Evolutionary conservation across 2,329 filamentous ascomycete species (phyloP), one percentile per base, ranked within the genome.

Genomic region (Colletotrichum limetticola): DNA sequence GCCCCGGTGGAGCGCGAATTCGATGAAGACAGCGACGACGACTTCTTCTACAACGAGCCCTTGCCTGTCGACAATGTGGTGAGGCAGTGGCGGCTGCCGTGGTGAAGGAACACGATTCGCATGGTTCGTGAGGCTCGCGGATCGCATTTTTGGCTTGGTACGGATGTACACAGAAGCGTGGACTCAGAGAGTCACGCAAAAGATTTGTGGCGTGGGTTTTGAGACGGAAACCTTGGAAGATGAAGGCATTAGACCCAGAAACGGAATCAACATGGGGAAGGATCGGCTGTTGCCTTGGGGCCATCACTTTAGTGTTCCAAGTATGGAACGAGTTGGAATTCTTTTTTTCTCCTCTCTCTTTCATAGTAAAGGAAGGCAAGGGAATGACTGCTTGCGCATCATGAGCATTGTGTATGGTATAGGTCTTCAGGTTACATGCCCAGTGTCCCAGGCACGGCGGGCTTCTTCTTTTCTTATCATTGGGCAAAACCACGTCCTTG

Each of bases 361-460:
- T 42, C 37, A 42, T 42, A 4, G 19, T 49, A 49, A 49, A 49
- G 53, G 66, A 53, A 42, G 12, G 42, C 52, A 66, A 35, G 57
- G 66, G 57, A 30, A 65, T 24, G 58, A 73, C 61, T 71, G 66
- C 61, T 71, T 71, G 60, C 66, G 71, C 61, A 73, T 66, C 55
- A 65, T 57, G 60, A 68, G 67, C 71, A 65, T 73, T 53, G 63
- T 70, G 58, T 73, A 66, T 42, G 71, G 61, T 66, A 72, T 57
- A 70, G 66, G 67, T 55, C 61, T 73, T 52, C 30, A 58, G 60
- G 60, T 71, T 71, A 52, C 58, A 52, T 28, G 32, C 65, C 71
- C 32, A 28, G 55, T 65, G 60, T 72, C 66, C 70, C 66, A 72
- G 66, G 71, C 66, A 71, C 55, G 52, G 56, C 46, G 67, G 57